These are phyloP conservation scores for Hypericum androsaemum DNA, from an alignment of 345 rosid species.

Conservation along the genomic window DNA sequence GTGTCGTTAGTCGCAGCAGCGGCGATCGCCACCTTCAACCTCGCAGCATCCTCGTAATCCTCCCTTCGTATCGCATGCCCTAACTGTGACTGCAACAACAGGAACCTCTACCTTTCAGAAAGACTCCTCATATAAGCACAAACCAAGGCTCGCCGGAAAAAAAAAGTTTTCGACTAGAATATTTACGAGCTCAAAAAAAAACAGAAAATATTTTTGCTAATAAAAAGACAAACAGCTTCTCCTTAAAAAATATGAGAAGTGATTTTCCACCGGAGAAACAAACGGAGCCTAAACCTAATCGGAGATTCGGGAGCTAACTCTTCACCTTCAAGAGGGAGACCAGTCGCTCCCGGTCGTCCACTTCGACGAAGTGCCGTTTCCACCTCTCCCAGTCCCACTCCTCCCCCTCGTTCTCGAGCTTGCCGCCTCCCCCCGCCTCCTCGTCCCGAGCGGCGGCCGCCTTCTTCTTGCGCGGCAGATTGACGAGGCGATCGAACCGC, in stretches of 20 bases:
- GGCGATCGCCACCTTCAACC: slow-evolving; percentile 85
- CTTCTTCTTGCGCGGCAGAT: slow-evolving; percentile 16
- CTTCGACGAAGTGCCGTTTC: slow-evolving; percentile 68
- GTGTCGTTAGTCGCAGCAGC: slow-evolving; percentile 65
- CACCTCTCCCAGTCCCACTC: slow-evolving; percentile 91
- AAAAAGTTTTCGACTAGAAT: not conserved
- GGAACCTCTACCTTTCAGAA: not conserved
- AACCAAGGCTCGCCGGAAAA: not conserved
- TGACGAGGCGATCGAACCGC: slow-evolving; percentile 44
- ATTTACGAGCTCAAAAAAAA: not conserved
- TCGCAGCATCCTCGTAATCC: slow-evolving; percentile 78
- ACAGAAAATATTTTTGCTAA: not conserved
- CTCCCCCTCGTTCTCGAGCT: slow-evolving; percentile 11
- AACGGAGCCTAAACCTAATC: too few relatives aligned
- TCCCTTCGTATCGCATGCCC: slow-evolving; percentile 44
- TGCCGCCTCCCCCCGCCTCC: not conserved
- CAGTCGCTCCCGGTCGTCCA: slow-evolving; percentile 77
- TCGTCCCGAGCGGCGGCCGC: not conserved
- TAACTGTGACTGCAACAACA: slow-evolving; percentile 49
- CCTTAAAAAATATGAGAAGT: too few relatives aligned
- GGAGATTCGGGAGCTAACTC: too few relatives aligned
- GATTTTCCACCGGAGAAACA: too few relatives aligned
- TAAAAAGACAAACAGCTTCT: too few relatives aligned
- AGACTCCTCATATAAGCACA: not conserved
- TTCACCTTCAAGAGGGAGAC: slow-evolving; percentile 61